Percentiles rank a stretch among this genome's conserved stretches.
Evolutionary conservation across 1,139 yeast genomes (phyloP).

Genomic region (Candida sanyaensis): DNA sequence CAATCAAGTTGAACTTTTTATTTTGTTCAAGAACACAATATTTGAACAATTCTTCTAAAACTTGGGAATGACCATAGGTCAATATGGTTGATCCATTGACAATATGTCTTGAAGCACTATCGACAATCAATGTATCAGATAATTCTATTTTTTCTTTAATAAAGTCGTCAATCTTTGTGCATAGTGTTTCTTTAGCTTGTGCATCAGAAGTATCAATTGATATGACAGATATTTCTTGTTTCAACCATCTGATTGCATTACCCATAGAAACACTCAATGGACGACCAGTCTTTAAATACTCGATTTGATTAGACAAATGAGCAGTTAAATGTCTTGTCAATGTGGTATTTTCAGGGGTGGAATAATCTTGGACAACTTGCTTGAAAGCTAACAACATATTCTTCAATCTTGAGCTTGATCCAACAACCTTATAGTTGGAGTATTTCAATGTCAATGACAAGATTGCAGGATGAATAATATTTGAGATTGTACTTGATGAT

Average conservation of each 20-base stretch:
- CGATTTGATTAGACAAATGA: slow-evolving; percentile 92
- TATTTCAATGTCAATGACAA: slow-evolving; percentile 77
- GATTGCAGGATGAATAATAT: slow-evolving; percentile 86
- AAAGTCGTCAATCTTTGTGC: slow-evolving; percentile 73
- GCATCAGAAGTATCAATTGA: slow-evolving; percentile 72
- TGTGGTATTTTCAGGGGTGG: slow-evolving; percentile 84
- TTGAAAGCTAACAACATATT: slow-evolving; percentile 88
- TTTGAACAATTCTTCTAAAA: slow-evolving; percentile 72
- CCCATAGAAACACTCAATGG: slow-evolving; percentile 97
- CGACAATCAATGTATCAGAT: slow-evolving; percentile 82
- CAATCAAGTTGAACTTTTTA: slow-evolving; percentile 75
- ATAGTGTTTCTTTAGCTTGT: slow-evolving; percentile 68
- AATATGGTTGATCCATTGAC: slow-evolving; percentile 76
- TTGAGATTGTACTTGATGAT: slow-evolving; percentile 58
- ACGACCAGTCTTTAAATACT: slow-evolving; percentile 85
- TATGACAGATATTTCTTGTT: slow-evolving; percentile 84
- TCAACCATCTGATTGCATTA: slow-evolving; percentile 94
- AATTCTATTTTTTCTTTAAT: slow-evolving; percentile 83
- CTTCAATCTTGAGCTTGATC: slow-evolving; percentile 82
- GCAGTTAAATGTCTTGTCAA: slow-evolving; percentile 86
- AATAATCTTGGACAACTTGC: slow-evolving; percentile 74
- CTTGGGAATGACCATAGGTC: slow-evolving; percentile 88
- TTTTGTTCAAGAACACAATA: slow-evolving; percentile 63
- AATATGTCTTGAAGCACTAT: slow-evolving; percentile 78
- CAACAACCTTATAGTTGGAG: slow-evolving; percentile 84